These are phyloP conservation scores for Rhododendron ovatum DNA, from an alignment of 148 eudicot species.

Conservation along the genomic window DNA sequence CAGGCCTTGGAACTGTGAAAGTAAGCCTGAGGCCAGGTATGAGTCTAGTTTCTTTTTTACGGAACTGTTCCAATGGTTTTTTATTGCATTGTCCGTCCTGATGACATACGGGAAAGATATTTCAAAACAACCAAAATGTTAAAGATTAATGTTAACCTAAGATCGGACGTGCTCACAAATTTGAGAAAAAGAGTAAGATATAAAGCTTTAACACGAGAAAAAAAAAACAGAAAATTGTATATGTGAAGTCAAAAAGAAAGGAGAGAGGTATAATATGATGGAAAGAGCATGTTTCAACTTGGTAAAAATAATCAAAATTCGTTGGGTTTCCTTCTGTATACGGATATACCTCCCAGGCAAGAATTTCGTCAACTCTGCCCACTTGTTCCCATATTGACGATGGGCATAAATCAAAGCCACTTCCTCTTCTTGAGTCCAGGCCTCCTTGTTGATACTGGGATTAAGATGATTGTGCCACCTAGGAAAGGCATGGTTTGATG, in stretches of 20 bases:
- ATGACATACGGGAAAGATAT: slow-evolving; percentile 15
- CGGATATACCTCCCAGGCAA: slow-evolving; percentile 77
- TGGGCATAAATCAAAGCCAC: slow-evolving; percentile 75
- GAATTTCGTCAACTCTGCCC: slow-evolving; percentile 94
- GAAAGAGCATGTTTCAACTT: not conserved
- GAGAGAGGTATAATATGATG: not conserved
- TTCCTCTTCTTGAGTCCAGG: slow-evolving; percentile 99
- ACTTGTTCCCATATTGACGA: slow-evolving; percentile 83
- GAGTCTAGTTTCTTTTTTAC: slow-evolving; percentile 91
- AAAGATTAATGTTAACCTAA: not conserved
- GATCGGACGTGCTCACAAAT: not conserved
- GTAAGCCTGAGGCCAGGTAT: slow-evolving; percentile 78
- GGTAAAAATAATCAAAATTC: not conserved
- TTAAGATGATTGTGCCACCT: slow-evolving; percentile 99
- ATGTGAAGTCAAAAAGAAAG: not conserved
- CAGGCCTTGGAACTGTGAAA: slow-evolving; percentile 65
- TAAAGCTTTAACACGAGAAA: not conserved
- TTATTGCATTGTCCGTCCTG: slow-evolving; percentile 97
- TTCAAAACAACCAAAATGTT: slow-evolving; percentile 12
- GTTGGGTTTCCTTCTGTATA: not conserved
- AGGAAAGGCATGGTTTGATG: slow-evolving; percentile 11
- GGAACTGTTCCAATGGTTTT: slow-evolving; percentile 99
- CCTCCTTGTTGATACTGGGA: slow-evolving; percentile 89
- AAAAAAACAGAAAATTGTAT: not conserved
- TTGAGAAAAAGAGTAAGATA: not conserved